Conservation (phyloP, 257 asterid species). For the Salvia splendens region DNA sequence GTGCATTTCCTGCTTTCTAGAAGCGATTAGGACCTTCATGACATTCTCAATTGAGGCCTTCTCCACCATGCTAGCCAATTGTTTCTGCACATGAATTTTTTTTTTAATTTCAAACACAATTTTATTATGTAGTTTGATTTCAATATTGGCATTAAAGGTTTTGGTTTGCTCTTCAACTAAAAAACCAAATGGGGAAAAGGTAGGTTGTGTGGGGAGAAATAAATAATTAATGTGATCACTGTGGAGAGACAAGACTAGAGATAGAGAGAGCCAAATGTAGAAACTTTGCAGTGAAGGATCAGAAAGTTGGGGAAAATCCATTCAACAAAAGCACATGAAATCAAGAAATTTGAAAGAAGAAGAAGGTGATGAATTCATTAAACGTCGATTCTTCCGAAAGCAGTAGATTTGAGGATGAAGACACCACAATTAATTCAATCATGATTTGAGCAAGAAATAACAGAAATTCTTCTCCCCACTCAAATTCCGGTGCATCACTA, state of each 20-base stretch:
- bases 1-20: conserved; percentile 90
- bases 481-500: background rate
- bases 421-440: background rate
- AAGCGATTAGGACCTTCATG: conserved; percentile 85
- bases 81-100: conserved; percentile 70
- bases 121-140: background rate
- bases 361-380: conserved; percentile 26
- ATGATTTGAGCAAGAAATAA: conserved; percentile 16
- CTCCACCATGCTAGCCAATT: conserved; percentile 80
- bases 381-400: conserved; percentile 32
- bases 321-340: conserved; percentile 49
- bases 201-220: conserved; percentile 44
- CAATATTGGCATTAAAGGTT: conserved; percentile 37
- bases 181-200: conserved; percentile 58
- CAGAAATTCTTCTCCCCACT: conserved; percentile 3
- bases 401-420: conserved; percentile 18
- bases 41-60: conserved; percentile 94
- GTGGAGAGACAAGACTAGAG: conserved; percentile 60
- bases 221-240: conserved; percentile 37
- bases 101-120: too few species aligned
- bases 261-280: conserved; percentile 49
- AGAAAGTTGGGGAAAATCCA: conserved; percentile 38
- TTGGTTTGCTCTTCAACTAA: conserved; percentile 30
- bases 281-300: conserved; percentile 32
- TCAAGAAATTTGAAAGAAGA: conserved; percentile 39